Base-by-base conservation (phyloP, 192 early-diverging fungal species). In the Coemansia guatemalensis region DNA sequence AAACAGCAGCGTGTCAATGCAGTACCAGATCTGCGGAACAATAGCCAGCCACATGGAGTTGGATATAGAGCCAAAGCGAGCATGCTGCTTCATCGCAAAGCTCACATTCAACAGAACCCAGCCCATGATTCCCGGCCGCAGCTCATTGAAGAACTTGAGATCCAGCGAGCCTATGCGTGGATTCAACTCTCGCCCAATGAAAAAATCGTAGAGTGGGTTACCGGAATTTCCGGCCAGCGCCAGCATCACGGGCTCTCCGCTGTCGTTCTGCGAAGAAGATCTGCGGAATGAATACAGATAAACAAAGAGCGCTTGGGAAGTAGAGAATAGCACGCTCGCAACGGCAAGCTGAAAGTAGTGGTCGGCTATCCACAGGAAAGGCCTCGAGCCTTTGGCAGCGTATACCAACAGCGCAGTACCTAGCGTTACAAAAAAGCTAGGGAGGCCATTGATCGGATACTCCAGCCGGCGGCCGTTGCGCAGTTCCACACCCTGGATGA, bases 111-210 rank as follows among this genome's bases (percentile, higher is more conserved):
- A 71, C 23, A 94, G 48, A 7, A 88, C 66, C 96, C 95, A 99
- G 53, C 90, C 91, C 77, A 96, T 93, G 53, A 97, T 78, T 0
- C 95, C 94, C 5, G 95, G 95, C 11, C 96, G 86, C 57, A 99
- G 85, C 78, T 99, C 96, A 69, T 87, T 88, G 64, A 99, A 93
- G 74, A 82, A 93, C 83, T 99, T 99, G 71, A 99, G 84, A 64
- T 99, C 96, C 54, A 96, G 86, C 0, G 73, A 53, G 25, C 85
- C 85, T 52, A 95, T 75, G 33, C 95, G 88, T 53, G 96, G 96
- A 76, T 99, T 99, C 58, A 99, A 83, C 73, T 99, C 96, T 60
- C 96, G 85, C 8, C 96, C 96, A 41, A 99, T 95, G 72, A 93
- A 95, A 65, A 93, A 97, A 66, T 97, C 95, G 74, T 99, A 97